A percentile compares a stretch with the other conserved stretches of the same genome.
Conservation (phyloP, 805 yeast genomes). For the Ogataea methanolica region DNA sequence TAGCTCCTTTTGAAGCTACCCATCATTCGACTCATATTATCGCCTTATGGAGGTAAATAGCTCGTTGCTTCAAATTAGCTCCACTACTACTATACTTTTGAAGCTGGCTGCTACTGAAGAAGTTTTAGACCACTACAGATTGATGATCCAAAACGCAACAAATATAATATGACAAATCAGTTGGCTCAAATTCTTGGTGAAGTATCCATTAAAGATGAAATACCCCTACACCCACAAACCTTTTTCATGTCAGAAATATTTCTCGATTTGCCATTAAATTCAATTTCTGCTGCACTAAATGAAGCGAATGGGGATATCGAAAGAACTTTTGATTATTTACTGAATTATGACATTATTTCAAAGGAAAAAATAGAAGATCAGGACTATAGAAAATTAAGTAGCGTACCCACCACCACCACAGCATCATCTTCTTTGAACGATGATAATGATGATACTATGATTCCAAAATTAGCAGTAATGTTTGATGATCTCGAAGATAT, state of each 20-base stretch:
- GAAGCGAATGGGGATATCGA: constrained; percentile 30
- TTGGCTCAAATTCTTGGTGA: background rate
- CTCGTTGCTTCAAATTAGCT: too few relatives aligned
- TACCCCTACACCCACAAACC: constrained; percentile 7
- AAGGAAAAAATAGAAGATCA: background rate
- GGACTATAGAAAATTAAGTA: constrained; percentile 4
- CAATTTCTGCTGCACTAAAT: constrained; percentile 28
- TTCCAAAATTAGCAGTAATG: background rate
- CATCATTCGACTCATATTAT: too few relatives aligned
- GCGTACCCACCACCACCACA: too few relatives aligned
- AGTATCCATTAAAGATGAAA: background rate
- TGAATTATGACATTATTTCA: constrained; percentile 19
- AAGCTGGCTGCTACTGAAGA: too few relatives aligned
- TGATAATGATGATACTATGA: background rate
- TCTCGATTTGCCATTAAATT: constrained; percentile 34
- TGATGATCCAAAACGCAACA: too few relatives aligned
- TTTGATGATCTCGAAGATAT: constrained; percentile 12
- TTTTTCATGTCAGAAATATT: constrained; percentile 36
- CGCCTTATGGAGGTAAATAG: too few relatives aligned
- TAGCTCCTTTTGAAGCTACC: too few relatives aligned
- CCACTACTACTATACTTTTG: too few relatives aligned
- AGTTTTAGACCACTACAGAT: too few relatives aligned
- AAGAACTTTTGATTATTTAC: constrained; percentile 26
- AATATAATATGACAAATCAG: too few relatives aligned
- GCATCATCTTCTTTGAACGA: background rate